Evolutionary conservation across 495 filamentous ascomycete species (phyloP).

Genomic region (Trichoderma virens): DNA sequence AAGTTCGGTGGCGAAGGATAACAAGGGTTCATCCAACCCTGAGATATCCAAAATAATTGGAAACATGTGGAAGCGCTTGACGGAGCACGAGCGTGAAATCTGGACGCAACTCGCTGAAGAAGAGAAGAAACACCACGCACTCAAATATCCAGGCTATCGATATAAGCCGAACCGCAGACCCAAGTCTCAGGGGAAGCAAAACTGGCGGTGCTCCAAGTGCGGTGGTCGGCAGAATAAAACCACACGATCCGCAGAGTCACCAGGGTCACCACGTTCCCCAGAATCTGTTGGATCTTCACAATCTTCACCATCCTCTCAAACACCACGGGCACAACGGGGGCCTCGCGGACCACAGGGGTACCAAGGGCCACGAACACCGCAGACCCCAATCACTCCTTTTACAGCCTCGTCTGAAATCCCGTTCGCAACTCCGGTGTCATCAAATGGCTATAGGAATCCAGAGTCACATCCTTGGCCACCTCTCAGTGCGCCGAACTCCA

Average conservation of each 20-base stretch:
- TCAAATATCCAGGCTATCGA: constrained; percentile 86
- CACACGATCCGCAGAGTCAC: no score
- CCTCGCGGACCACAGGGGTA: no score
- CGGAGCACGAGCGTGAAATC: constrained; percentile 66
- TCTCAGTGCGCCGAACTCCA: no score
- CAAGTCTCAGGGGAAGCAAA: constrained; percentile 15
- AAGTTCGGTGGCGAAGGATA: constrained; percentile 64
- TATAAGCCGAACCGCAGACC: constrained; percentile 76
- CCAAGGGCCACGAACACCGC: constrained; percentile 18
- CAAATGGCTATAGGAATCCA: not conserved
- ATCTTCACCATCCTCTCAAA: no score
- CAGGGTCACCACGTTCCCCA: no score
- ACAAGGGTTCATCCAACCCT: constrained; percentile 89
- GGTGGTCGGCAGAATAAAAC: constrained; percentile 39
- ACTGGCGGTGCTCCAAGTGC: constrained; percentile 49
- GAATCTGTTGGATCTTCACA: no score
- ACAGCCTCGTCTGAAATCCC: no score
- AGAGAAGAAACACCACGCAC: constrained; percentile 84
- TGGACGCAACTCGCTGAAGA: constrained; percentile 94
- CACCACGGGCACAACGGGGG: no score
- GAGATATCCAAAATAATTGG: constrained; percentile 98
- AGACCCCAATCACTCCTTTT: no score
- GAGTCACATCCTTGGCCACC: not conserved
- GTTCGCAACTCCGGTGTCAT: constrained; percentile 41
- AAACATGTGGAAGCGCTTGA: constrained; percentile 75